phyloP scores from a whole-genome alignment of 176 grass and related monocot species.

The Cocos nucifera region DNA sequence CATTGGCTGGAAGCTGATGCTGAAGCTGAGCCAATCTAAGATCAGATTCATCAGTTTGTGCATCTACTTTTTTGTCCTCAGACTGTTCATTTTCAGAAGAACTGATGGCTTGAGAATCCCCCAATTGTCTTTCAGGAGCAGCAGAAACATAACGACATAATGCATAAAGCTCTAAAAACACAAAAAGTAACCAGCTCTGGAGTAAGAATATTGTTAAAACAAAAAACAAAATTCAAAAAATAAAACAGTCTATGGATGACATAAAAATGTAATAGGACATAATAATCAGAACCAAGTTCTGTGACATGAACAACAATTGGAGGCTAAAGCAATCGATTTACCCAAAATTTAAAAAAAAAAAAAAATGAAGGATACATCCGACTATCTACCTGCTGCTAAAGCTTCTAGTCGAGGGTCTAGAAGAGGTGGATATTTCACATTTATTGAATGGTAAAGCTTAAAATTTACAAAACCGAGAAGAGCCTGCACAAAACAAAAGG shows the following conservation, averaged over 20 bases:
- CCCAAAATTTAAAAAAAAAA: not conserved
- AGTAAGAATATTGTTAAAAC: too few relatives aligned
- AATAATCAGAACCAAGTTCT: too few relatives aligned
- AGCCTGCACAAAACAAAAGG: slow-evolving; percentile 44
- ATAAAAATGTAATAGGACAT: not conserved
- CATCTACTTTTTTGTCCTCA: slow-evolving; percentile 29
- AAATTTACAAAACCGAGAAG: slow-evolving; percentile 94
- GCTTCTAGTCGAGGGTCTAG: slow-evolving; percentile 82
- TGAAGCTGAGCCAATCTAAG: slow-evolving; percentile 88
- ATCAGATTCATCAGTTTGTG: slow-evolving; percentile 59
- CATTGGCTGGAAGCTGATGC: slow-evolving; percentile 79
- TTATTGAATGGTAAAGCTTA: slow-evolving; percentile 99
- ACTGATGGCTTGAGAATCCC: slow-evolving; percentile 23
- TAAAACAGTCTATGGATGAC: not conserved
- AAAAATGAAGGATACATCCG: not conserved
- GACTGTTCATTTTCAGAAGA: slow-evolving; percentile 33
- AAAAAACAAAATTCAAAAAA: too few relatives aligned
- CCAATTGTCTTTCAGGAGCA: slow-evolving; percentile 30
- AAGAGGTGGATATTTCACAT: slow-evolving; percentile 93
- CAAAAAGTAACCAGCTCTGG: not conserved
- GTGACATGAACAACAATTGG: too few relatives aligned
- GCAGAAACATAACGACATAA: slow-evolving; percentile 70
- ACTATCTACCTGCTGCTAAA: slow-evolving; percentile 67
- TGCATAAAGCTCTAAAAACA: slow-evolving; percentile 71
- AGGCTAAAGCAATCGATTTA: too few relatives aligned